phyloP scores from a whole-genome alignment of 2,329 filamentous ascomycete genomes.

The Aspergillus neotritici region DNA sequence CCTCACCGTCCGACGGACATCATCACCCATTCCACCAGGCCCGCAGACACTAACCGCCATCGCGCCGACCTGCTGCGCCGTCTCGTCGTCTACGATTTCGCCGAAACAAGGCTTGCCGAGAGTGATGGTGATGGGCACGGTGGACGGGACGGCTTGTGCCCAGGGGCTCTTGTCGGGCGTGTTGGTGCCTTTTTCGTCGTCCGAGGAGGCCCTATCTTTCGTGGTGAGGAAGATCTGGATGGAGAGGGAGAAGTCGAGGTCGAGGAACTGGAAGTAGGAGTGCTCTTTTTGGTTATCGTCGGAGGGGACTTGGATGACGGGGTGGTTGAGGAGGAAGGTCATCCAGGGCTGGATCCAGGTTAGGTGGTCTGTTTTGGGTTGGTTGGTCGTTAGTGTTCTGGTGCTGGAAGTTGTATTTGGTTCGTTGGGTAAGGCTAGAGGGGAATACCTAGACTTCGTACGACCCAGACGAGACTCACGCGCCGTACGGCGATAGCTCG shows the following conservation, averaged over 20 bases:
- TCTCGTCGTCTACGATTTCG: conserved; percentile 22
- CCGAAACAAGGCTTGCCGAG: conserved; percentile 25
- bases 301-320: conserved; percentile 17
- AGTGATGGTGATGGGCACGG: conserved; percentile 21
- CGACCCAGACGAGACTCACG: conserved; percentile 28
- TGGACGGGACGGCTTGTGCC: conserved; percentile 20
- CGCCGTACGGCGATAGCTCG: conserved; percentile 23
- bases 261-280: conserved; percentile 21
- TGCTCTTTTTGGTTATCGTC: conserved; percentile 18
- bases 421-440: too few relatives aligned
- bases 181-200: conserved; percentile 19
- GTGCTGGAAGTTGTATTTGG: too few relatives aligned
- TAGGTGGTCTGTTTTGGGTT: conserved; percentile 27
- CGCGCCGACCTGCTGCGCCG: conserved; percentile 26
- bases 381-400: conserved; percentile 2
- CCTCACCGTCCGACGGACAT: conserved; percentile 30
- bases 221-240: conserved; percentile 27
- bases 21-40: conserved; percentile 33
- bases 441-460: conserved; percentile 27
- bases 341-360: conserved; percentile 34
- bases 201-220: conserved; percentile 12
- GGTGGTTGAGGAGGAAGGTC: conserved; percentile 25
- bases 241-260: conserved; percentile 20
- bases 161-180: conserved; percentile 21
- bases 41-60: conserved; percentile 37